Evolutionary conservation across 2,329 filamentous ascomycete genomes (phyloP), one percentile per base, ranked within the genome.

Genomic region (Fusarium buharicum): DNA sequence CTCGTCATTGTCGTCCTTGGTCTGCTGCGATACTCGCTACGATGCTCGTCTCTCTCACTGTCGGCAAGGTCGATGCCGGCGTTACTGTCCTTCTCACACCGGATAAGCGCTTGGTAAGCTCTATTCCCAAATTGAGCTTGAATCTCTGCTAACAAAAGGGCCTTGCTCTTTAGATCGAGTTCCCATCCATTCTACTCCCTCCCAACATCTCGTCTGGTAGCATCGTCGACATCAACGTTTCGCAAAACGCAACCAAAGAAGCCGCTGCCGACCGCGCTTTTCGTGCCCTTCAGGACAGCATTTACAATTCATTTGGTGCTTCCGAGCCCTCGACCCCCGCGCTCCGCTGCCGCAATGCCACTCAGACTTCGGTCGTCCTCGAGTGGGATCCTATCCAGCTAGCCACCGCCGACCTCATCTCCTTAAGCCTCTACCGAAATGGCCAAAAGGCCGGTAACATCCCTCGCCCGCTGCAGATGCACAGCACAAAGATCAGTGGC

Each of bases 51-150:
- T 98, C 95, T 68, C 85, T 99, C 75, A 98, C 94, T 46, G 95
- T 99, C 78, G 95, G 95, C 83, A 99, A 99, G 82, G 95, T 99
- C 79, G 95, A 99, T 79, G 95, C 95, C 72, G 95, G 95, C 79
- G 94, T 99, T 75, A 96, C 95, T 45, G 95, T 99, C 62, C 89
- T 99, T 51, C 82, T 99, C 73, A 99, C 95, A 43, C 91, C 96
- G 75, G 95, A 99, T 78, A 98, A 98, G 79, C 90, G 95, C 75
- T 85, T 99, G 72, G 94, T 97, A 86, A 73, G 89, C 77, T 59
- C 13, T 2, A 10, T 22, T 8, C 14, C 16, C 33, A 4, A n/a
- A 11, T 8, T 17, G 4, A 31, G 14, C 46, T 24, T 43, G 10
- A 30, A 38, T 20, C 20, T 31, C 39, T 49, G 50, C 69, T 74